Evolutionary conservation across 164 flowering plant species (phyloP).

Genomic region (Umbilicus rupestris): DNA sequence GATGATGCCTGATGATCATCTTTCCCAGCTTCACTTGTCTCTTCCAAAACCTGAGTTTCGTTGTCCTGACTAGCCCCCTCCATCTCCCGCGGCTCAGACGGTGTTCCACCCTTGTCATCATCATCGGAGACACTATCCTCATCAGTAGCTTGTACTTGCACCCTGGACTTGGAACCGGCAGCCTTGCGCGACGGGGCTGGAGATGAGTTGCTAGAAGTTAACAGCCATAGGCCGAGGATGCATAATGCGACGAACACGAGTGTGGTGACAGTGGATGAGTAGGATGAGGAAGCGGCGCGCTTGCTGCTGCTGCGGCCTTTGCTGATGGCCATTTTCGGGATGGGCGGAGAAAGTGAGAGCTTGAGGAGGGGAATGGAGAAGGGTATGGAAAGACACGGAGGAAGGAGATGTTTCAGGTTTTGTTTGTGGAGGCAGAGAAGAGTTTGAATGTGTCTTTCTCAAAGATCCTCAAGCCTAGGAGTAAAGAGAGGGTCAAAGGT

Average conservation of each 20-base stretch:
- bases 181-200: slow-evolving; percentile 23
- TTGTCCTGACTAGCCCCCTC: not conserved
- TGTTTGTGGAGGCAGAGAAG: not conserved
- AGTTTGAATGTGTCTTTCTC: not conserved
- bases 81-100: not conserved
- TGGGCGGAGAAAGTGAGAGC: not conserved
- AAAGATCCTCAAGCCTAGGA: not conserved
- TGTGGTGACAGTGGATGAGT: slow-evolving; percentile 45
- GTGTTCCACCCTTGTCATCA: slow-evolving; percentile 1
- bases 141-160: too few species aligned
- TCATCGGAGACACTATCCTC: too few species aligned
- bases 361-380: not conserved
- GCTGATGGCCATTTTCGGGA: slow-evolving; percentile 1
- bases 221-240: slow-evolving; percentile 60
- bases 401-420: slow-evolving; percentile 5
- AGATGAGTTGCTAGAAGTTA: slow-evolving; percentile 36
- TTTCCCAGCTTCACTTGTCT: not conserved
- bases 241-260: slow-evolving; percentile 47
- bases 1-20: slow-evolving; percentile 21
- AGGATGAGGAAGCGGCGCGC: slow-evolving; percentile 42
- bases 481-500: not conserved
- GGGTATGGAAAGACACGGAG: not conserved
- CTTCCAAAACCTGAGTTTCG: slow-evolving; percentile 3
- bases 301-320: slow-evolving; percentile 29
- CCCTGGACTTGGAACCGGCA: slow-evolving; percentile 12